Evolutionary conservation across 2,329 filamentous ascomycete genomes (phyloP), one percentile per base, ranked within the genome.

Genomic region (Phyllosticta capitalensis): DNA sequence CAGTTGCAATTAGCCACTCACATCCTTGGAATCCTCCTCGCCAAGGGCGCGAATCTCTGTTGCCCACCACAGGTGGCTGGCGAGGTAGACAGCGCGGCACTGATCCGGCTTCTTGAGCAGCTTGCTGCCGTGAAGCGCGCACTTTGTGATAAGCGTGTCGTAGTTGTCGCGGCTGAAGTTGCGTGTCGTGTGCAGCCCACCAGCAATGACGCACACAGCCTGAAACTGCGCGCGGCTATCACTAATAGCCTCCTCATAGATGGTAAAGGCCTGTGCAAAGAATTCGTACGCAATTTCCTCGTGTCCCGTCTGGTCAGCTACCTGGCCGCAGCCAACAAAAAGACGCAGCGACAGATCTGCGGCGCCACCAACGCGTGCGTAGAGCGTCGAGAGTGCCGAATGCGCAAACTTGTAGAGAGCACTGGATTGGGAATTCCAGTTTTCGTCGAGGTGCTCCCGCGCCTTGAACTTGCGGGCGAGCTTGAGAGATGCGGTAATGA

Each of bases 231-330:
- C 92, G 72, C 95, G 87, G 17, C 91, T 96, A 72, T 99, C 95
- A 63, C 90, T 94, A 64, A 99, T 89, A 0, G 90, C 88, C 73
- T 99, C 94, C 71, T 99, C 94, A 70, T 99, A 99, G 9, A 97
- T 90, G 0, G 92, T 97, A 67, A 99, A 99, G 0, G 94, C 92
- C 73, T 99, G 94, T 0, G 94, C 94, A 67, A 96, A 97, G 77
- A 95, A 99, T 71, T 99, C 94, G 72, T 99, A 99, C 10, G 91
- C 89, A 50, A 96, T 90, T 75, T 99, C 94, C 71, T 99, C 92
- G 66, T 95, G 95, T 1, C 88, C 89, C 10, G 86, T 90, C 73
- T 94, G 87, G 67, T 96, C 92, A 10, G 94, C 92, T 30, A 95
- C 88, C 76, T 96, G 92, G 21, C 94, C 94, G 68, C 91, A 95